Evolutionary conservation across 75 land plant species (phyloP).

Genomic region (Isoetes taiwanensis): DNA sequence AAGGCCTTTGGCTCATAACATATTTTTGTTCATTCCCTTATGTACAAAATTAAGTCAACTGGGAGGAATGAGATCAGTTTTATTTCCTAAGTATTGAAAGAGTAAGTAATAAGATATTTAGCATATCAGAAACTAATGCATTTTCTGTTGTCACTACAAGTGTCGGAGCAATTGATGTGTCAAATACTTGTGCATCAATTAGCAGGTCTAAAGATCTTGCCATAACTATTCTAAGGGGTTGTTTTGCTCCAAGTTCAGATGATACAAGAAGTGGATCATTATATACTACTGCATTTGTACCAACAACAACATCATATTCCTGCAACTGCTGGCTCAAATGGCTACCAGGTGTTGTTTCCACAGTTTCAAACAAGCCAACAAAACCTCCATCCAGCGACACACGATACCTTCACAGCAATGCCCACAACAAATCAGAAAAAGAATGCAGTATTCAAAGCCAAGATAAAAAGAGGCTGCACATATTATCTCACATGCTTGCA

Average conservation of each 20-base stretch:
- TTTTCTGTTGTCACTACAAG: background rate
- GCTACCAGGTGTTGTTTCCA: background rate
- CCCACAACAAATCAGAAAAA: too few relatives aligned
- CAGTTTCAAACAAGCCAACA: background rate
- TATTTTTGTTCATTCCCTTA: too few relatives aligned
- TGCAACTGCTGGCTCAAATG: background rate
- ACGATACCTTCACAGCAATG: background rate
- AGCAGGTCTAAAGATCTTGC: background rate
- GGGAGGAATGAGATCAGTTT: too few relatives aligned
- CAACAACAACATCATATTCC: constrained; percentile 4
- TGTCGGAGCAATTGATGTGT: background rate
- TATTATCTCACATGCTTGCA: too few relatives aligned
- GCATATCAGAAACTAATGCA: too few relatives aligned
- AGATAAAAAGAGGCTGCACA: too few relatives aligned
- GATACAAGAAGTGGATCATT: background rate
- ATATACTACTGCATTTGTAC: background rate
- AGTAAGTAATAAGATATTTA: too few relatives aligned
- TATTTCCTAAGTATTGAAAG: too few relatives aligned
- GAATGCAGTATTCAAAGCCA: too few relatives aligned
- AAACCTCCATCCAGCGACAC: background rate
- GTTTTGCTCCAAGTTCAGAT: background rate
- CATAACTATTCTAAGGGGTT: background rate
- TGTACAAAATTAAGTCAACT: too few relatives aligned
- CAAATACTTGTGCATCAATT: constrained; percentile 1
- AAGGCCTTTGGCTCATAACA: too few relatives aligned